Conservation (phyloP, 805 yeast species). For the Sugiyamaella lignohabitans region DNA sequence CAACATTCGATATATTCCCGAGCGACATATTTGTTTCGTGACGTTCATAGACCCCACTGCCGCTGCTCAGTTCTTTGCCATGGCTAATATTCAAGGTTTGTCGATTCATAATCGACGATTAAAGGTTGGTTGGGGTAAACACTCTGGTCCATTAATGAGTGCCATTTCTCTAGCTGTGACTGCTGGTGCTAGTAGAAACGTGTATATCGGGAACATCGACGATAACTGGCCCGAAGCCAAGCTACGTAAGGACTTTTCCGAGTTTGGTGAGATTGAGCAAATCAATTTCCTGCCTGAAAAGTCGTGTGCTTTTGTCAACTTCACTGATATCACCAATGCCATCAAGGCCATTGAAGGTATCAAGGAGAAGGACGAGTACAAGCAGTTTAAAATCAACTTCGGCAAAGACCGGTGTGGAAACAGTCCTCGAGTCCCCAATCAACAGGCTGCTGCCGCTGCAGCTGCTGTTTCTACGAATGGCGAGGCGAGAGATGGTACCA, state of each 20-base stretch:
- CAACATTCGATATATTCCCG: constrained; percentile 69
- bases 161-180: constrained; percentile 85
- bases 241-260: constrained; percentile 64
- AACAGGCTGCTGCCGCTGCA: constrained; percentile 4
- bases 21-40: constrained; percentile 86
- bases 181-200: constrained; percentile 90
- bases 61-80: constrained; percentile 94
- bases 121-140: constrained; percentile 97
- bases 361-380: constrained; percentile 57
- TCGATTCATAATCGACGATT: constrained; percentile 79
- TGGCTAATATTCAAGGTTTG: constrained; percentile 85
- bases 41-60: constrained; percentile 96
- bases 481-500: not conserved
- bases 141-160: constrained; percentile 84
- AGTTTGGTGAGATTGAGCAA: constrained; percentile 92
- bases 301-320: constrained; percentile 86
- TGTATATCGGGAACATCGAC: constrained; percentile 72
- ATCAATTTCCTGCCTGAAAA: constrained; percentile 79
- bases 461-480: constrained; percentile 5
- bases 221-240: constrained; percentile 44
- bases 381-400: constrained; percentile 72
- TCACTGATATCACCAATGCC: constrained; percentile 85
- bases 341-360: constrained; percentile 89
- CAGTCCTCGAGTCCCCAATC: constrained; percentile 50
- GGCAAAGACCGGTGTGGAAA: constrained; percentile 96